phyloP scores from a whole-genome alignment of 768 basidiomycete genomes.

The Pholiota molesta region DNA sequence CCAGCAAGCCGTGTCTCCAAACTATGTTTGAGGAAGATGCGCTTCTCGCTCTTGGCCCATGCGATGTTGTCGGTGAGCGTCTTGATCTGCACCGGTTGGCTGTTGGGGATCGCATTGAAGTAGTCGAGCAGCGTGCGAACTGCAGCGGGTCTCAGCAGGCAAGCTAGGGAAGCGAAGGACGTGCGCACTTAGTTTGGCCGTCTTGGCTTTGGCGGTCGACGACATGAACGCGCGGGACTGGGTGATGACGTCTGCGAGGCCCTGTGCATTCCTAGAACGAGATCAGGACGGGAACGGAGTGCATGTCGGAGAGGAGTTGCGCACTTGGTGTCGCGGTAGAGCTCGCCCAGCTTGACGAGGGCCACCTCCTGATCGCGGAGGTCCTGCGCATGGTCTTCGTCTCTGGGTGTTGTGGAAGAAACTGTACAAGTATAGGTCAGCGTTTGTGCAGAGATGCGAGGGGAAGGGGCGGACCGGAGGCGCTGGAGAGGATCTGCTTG shows the following conservation, averaged over 20 bases:
- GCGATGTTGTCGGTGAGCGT: conserved; percentile 90
- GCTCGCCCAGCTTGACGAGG: conserved; percentile 81
- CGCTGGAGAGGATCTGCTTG: conserved; percentile 60
- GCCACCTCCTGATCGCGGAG: conserved; percentile 85
- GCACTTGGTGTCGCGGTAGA: conserved; percentile 86
- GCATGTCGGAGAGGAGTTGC: conserved; percentile 28
- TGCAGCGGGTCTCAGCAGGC: conserved; percentile 28
- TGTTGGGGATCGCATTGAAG: conserved; percentile 79
- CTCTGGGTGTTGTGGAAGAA: not conserved
- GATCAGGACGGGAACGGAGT: no score
- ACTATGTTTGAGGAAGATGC: conserved; percentile 94
- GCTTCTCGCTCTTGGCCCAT: conserved; percentile 91
- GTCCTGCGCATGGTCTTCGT: conserved; percentile 53
- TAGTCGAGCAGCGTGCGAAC: conserved; percentile 93
- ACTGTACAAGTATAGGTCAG: not conserved
- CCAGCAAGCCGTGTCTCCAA: conserved; percentile 87
- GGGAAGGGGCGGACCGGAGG: conserved; percentile 31
- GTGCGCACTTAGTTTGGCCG: conserved; percentile 86
- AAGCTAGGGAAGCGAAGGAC: not conserved
- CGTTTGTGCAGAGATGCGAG: not conserved
- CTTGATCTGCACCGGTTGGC: conserved; percentile 74
- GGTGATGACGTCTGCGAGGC: conserved; percentile 85
- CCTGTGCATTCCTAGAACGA: conserved; percentile 70
- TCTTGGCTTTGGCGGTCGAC: conserved; percentile 96
- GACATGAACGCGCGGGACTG: conserved; percentile 86